A percentile compares a stretch with the other conserved stretches of the same genome.
These are phyloP conservation scores for Bonnemaisonia californica DNA, from an alignment of 31 red algal species.

Conservation along the genomic window DNA sequence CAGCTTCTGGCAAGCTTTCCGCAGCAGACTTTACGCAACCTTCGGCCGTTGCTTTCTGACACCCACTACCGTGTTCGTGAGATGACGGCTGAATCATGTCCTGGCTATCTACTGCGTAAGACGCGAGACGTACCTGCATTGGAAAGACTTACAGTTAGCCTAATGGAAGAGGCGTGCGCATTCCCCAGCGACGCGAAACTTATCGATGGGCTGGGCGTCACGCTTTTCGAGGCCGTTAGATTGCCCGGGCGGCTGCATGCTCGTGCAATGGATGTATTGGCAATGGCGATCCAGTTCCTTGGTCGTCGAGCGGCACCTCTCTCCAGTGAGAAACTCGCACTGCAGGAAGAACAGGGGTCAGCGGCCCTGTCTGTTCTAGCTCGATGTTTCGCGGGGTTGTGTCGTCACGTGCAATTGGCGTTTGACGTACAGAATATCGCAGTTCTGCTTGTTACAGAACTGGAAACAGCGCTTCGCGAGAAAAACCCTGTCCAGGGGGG, in stretches of 20 bases:
- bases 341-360: background rate
- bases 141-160: background rate
- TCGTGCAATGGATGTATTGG: constrained; percentile 26
- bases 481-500: background rate
- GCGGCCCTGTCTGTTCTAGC: background rate
- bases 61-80: constrained; percentile 71
- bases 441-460: background rate
- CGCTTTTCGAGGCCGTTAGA: constrained; percentile 62
- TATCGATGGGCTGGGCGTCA: constrained; percentile 50
- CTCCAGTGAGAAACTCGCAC: background rate
- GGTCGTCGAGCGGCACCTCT: too few relatives aligned
- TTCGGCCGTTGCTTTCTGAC: constrained; percentile 56
- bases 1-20: constrained; percentile 38
- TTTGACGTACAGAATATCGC: background rate
- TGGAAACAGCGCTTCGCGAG: background rate
- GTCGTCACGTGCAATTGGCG: background rate
- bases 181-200: background rate
- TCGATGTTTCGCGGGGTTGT: background rate
- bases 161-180: background rate
- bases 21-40: constrained; percentile 25
- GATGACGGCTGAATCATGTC: constrained; percentile 72
- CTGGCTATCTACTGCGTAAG: constrained; percentile 72
- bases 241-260: constrained; percentile 51
- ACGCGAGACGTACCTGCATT: constrained; percentile 44
- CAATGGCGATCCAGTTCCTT: background rate